Base-by-base conservation (phyloP, 108 stramenopile species). In the Fragilariopsis cylindrus region DNA sequence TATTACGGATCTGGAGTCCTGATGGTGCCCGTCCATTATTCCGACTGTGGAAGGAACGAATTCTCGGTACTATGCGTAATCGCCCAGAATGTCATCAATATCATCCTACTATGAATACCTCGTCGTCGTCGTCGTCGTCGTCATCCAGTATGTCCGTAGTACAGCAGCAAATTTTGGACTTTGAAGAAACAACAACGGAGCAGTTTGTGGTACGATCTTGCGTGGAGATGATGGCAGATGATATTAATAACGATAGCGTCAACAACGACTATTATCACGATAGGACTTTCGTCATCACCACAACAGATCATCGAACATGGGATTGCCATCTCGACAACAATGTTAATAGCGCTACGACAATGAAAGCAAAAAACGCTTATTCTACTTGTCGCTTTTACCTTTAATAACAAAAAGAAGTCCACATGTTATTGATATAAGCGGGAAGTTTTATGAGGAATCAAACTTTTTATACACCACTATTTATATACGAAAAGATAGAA, bases 1-100 rank as follows among this genome's bases (percentile, higher is more conserved):
- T 57, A 0, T 48, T 78, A 42, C 65, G 48, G n/a, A 49, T 50
- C 3, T 72, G 71, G 64, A 45, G 48, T n/a, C 56, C 57, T 2
- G 45, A 58, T 9, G 77, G 77, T 41, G 77, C 45, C 5, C 43
- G 42, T 3, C 48, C 63, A 11, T 47, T 77, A 18, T 12, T 18
- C 39, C 45, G 41, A 3, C 16, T 72, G 66, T 58, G 71, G 71
- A 57, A 52, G 2, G 50, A 49, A 44, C 72, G 46, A 57, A 42
- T 78, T 6, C 18, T 42, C 4, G 48, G 54, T 52, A 7, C 58
- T 3, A 19, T 46, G 4, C 15, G 40, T 42, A 12, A 46, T 57
- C 40, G 55, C 43, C 19, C 40, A 7, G 16, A 9, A 44, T 9
- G 42, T 16, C 16, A 43, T 6, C 12, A 49, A 69, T 48, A 40